Evolutionary conservation across 192 early-diverging fungal genomes (phyloP).

Genomic region (Linnemannia elongata): DNA sequence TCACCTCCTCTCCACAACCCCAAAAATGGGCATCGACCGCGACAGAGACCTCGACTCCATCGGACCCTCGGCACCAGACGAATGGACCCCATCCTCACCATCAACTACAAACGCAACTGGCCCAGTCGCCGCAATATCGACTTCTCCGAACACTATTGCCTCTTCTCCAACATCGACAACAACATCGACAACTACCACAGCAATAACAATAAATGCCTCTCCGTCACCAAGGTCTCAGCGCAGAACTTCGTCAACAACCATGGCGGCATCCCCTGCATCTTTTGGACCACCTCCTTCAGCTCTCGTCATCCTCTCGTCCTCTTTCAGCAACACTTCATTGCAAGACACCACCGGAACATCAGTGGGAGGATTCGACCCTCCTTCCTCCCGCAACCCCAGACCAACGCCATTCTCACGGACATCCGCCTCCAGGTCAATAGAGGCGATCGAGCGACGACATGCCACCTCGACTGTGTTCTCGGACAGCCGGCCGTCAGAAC

Average conservation of each 20-base stretch:
- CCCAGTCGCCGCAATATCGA: background rate
- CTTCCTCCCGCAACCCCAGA: background rate
- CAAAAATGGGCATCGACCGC: slow-evolving; percentile 19
- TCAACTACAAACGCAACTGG: background rate
- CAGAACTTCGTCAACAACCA: background rate
- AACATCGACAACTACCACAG: background rate
- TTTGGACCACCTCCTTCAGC: background rate
- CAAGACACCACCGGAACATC: background rate
- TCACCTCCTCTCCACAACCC: slow-evolving; percentile 13
- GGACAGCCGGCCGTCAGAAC: background rate
- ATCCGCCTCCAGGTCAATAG: background rate
- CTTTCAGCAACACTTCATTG: background rate
- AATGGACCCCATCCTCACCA: slow-evolving; percentile 16
- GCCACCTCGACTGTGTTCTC: background rate
- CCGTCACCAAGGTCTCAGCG: background rate
- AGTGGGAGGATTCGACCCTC: background rate
- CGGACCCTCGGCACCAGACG: slow-evolving; percentile 1
- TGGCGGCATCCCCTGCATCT: background rate
- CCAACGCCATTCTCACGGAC: background rate
- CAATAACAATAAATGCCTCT: background rate
- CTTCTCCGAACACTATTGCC: background rate
- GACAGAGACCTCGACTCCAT: slow-evolving; percentile 26
- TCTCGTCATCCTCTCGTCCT: background rate
- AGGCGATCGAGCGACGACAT: background rate
- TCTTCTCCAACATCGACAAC: background rate